Conservation (phyloP, 176 grass and related monocot species). For the Echinochloa phyllopogon region DNA sequence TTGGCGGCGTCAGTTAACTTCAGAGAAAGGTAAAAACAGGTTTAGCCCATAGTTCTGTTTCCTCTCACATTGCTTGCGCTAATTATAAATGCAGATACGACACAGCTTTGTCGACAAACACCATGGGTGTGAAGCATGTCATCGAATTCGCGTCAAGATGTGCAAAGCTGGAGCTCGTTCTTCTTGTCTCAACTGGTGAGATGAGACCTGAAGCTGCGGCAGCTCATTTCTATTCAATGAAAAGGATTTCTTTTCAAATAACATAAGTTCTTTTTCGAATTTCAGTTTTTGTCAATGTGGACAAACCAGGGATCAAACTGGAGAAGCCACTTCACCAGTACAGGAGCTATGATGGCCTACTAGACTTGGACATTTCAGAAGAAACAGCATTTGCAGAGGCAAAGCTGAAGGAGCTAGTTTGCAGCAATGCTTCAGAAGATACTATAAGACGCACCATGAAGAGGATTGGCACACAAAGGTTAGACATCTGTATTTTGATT, state of each 20-base stretch:
- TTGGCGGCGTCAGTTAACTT: constrained; percentile 23
- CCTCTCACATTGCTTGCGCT: not conserved
- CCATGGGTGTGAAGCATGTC: not conserved
- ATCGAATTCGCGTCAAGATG: not conserved
- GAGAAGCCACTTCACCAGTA: constrained; percentile 24
- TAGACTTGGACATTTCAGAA: constrained; percentile 39
- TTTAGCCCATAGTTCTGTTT: not conserved
- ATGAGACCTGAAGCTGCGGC: not conserved
- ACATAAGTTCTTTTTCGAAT: not conserved
- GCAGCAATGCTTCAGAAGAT: constrained; percentile 9
- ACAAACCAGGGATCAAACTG: not conserved
- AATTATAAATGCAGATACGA: constrained; percentile 9
- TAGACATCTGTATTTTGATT: not conserved
- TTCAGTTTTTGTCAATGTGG: constrained; percentile 4
- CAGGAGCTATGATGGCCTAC: not conserved
- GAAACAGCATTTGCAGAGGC: constrained; percentile 20
- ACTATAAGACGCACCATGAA: not conserved
- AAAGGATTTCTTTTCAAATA: not conserved
- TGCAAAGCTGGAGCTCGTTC: not conserved
- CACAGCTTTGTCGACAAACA: constrained; percentile 14
- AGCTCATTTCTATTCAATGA: not conserved
- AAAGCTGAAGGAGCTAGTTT: constrained; percentile 17
- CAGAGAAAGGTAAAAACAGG: constrained; percentile 34
- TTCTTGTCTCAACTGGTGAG: not conserved
- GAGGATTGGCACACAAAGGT: constrained; percentile 23